Percentiles rank a stretch among this genome's conserved stretches.
Evolutionary conservation across 768 basidiomycete genomes (phyloP).

Genomic region (Amanita molliuscula): DNA sequence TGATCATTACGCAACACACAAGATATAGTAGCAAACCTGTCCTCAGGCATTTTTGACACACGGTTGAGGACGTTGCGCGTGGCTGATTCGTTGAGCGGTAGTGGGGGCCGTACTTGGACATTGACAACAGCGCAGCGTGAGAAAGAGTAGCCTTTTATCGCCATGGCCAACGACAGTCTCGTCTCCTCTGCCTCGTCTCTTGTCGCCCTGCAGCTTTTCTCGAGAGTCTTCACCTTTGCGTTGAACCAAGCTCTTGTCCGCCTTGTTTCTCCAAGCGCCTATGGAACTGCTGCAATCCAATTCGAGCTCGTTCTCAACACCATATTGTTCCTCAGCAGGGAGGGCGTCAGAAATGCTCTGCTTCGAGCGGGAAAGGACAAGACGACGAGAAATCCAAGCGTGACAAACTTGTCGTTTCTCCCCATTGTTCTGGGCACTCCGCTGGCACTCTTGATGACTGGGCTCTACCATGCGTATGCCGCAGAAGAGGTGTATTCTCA

Average conservation of each 20-base stretch:
- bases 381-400: conserved; percentile 11
- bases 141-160: neutral
- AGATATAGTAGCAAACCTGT: conserved; percentile 33
- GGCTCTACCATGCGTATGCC: conserved; percentile 46
- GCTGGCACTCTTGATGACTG: conserved; percentile 39
- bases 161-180: conserved; percentile 13
- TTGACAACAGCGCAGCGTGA: conserved; percentile 15
- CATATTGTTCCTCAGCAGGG: conserved; percentile 86
- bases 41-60: conserved; percentile 77
- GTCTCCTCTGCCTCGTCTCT: conserved; percentile 47
- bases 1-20: neutral
- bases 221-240: conserved; percentile 76
- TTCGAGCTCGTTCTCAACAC: conserved; percentile 88
- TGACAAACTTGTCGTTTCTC: conserved; percentile 44
- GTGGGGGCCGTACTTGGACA: conserved; percentile 82
- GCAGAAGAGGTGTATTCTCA: conserved; percentile 47
- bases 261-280: conserved; percentile 73
- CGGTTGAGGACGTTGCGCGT: conserved; percentile 50
- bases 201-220: conserved; percentile 78
- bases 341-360: conserved; percentile 83
- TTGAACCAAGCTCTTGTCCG: conserved; percentile 86
- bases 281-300: conserved; percentile 87
- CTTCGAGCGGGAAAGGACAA: conserved; percentile 38
- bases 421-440: conserved; percentile 65
- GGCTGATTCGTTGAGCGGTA: conserved; percentile 50